These are phyloP conservation scores for Leptosphaerulina australis DNA, from an alignment of 2,329 filamentous ascomycete genomes.

Conservation along the genomic window DNA sequence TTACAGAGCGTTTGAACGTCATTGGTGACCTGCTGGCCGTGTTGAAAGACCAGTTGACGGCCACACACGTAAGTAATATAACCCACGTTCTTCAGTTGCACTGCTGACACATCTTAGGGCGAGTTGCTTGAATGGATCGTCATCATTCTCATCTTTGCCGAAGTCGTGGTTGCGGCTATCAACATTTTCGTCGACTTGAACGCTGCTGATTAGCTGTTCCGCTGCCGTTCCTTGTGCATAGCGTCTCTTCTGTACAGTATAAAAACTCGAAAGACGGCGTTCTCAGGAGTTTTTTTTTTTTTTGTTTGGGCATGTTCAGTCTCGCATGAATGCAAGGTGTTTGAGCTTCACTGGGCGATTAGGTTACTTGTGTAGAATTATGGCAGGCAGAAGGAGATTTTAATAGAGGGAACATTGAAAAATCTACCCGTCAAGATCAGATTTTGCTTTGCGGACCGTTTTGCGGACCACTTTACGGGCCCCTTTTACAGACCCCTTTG, in stretches of 20 bases:
- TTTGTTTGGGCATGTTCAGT: background rate
- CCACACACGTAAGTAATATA: slow-evolving; percentile 62
- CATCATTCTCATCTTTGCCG: slow-evolving; percentile 92
- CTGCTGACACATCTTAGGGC: slow-evolving; percentile 39
- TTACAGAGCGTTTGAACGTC: slow-evolving; percentile 89
- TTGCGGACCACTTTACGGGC: background rate
- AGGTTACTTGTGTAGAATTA: slow-evolving; percentile 1
- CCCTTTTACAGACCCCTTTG: background rate
- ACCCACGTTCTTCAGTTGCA: too few relatives aligned
- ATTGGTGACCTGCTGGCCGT: slow-evolving; percentile 93
- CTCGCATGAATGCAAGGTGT: slow-evolving; percentile 16
- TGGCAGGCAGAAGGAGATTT: slow-evolving; percentile 1
- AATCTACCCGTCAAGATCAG: too few relatives aligned
- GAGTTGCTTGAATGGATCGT: slow-evolving; percentile 66
- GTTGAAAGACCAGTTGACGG: slow-evolving; percentile 91
- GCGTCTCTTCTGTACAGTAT: slow-evolving; percentile 12
- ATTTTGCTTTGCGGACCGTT: too few relatives aligned
- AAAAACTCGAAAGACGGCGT: slow-evolving; percentile 4
- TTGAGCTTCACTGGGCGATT: slow-evolving; percentile 11
- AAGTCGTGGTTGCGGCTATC: slow-evolving; percentile 89
- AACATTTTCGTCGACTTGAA: slow-evolving; percentile 96
- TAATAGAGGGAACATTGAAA: too few relatives aligned
- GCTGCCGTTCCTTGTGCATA: slow-evolving; percentile 21
- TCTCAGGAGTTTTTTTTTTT: background rate
- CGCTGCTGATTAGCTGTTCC: slow-evolving; percentile 61